Percentiles rank a stretch among this genome's conserved stretches.
Evolutionary conservation across 257 asterid genomes (phyloP).

Genomic region (Ophiorrhiza pumila): DNA sequence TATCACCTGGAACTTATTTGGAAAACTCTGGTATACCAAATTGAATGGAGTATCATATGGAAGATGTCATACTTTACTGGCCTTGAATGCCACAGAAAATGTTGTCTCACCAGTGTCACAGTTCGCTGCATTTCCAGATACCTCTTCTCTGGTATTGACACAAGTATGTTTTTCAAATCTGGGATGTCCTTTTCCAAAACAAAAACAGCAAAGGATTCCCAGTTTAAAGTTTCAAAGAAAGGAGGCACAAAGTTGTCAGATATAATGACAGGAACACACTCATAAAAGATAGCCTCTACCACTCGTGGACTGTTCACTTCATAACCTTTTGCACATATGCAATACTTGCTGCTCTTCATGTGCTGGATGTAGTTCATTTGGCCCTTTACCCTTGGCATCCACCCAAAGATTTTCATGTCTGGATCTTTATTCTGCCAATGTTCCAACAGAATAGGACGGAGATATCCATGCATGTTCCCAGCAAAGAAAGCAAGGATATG

Average conservation of each 20-base stretch:
- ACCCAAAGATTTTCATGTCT: constrained; percentile 69
- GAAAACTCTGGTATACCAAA: constrained; percentile 74
- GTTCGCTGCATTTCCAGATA: constrained; percentile 63
- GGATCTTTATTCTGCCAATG: constrained; percentile 86
- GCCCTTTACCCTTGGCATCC: constrained; percentile 39
- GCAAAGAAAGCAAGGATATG: constrained; percentile 83
- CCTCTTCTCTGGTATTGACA: constrained; percentile 51
- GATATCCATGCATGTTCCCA: constrained; percentile 89
- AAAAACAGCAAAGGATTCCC: constrained; percentile 86
- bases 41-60: constrained; percentile 79
- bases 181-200: constrained; percentile 80
- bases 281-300: constrained; percentile 91
- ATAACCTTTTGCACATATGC: constrained; percentile 80
- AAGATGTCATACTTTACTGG: constrained; percentile 75
- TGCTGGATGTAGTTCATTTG: constrained; percentile 54
- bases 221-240: constrained; percentile 67
- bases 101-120: constrained; percentile 75
- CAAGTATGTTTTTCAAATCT: constrained; percentile 59
- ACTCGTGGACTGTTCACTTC: constrained; percentile 94
- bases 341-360: constrained; percentile 94
- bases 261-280: constrained; percentile 94
- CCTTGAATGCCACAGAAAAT: constrained; percentile 84
- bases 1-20: constrained; percentile 32
- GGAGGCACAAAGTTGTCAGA: constrained; percentile 89
- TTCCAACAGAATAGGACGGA: constrained; percentile 63